A percentile compares a stretch with the other conserved stretches of the same genome.
These are phyloP conservation scores for Penicillium sp. DNA, from an alignment of 2,329 filamentous ascomycete species.

Conservation along the genomic window DNA sequence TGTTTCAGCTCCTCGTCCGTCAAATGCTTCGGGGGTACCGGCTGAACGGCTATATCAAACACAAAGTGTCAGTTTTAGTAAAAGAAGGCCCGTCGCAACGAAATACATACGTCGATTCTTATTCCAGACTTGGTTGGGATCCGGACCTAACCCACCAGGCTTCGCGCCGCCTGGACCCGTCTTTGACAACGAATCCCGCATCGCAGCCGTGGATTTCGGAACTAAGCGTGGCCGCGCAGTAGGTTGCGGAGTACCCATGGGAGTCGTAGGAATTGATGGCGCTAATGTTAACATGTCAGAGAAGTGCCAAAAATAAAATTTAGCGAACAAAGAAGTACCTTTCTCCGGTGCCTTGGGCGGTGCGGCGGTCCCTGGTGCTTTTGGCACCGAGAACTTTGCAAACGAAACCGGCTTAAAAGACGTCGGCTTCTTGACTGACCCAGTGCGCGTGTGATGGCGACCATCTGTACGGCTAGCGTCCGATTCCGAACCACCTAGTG, in stretches of 20 bases:
- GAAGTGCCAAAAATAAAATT: background rate
- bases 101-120: conserved; percentile 59
- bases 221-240: conserved; percentile 60
- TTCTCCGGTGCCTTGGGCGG: conserved; percentile 55
- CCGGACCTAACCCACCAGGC: conserved; percentile 53
- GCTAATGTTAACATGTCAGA: conserved; percentile 21
- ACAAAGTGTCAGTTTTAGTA: conserved; percentile 19
- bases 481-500: conserved; percentile 58
- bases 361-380: conserved; percentile 55
- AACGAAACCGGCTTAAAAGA: conserved; percentile 66
- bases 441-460: conserved; percentile 47
- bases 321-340: conserved; percentile 35
- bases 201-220: conserved; percentile 58
- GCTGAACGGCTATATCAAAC: conserved; percentile 46
- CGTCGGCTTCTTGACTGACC: conserved; percentile 59
- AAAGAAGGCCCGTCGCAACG: background rate
- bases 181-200: conserved; percentile 52
- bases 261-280: conserved; percentile 38
- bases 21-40: conserved; percentile 61
- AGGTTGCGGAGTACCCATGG: conserved; percentile 41
- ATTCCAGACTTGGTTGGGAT: conserved; percentile 69
- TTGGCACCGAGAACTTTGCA: conserved; percentile 64
- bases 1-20: conserved; percentile 68
- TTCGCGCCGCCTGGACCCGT: conserved; percentile 45
- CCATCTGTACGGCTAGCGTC: conserved; percentile 58